Evolutionary conservation across 768 basidiomycete genomes (phyloP), one percentile per base, ranked within the genome.

Genomic region (Suillus variegatus): DNA sequence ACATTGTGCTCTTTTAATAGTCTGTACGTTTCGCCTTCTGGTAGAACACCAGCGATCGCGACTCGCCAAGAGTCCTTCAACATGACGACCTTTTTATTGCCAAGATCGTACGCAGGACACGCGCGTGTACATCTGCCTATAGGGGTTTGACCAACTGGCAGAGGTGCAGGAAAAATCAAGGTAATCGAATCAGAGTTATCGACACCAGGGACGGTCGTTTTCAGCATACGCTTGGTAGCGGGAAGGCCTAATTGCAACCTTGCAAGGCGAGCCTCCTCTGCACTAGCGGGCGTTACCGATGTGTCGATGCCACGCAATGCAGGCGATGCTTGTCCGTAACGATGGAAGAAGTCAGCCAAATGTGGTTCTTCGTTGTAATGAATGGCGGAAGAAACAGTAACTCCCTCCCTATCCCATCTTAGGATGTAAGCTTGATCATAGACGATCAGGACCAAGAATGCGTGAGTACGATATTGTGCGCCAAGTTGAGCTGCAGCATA

Each of bases 1-100:
- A 77, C 73, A 1, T 62, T 28, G 5, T 61, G 32, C 18, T 63
- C 32, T 7, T 73, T 67, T 40, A 79, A 66, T 8, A 56, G 35
- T 20, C 20, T 25, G 13, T 77, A 67, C 14, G 70, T 70, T 2
- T 67, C 65, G 0, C 65, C 62, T 64, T 78, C 78, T n/a, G 70
- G 65, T 54, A 67, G 62, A 46, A 72, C 43, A 5, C 46, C 58
- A 40, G 47, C 25, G 3, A 61, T 46, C 3, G 14, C 32, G 8
- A 60, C 40, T 14, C 5, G 40, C 60, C 60, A 60, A 28, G 60
- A 60, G 41, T 60, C 60, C 14, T 60, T 60, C 13, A 60, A 60
- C 25, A 43, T 22, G 22, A 60, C 41, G 18, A 60, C n/a, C 0
- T n/a, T 22, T 4, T 60, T 6, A 14, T 25, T 16, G 18, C 4